These are phyloP conservation scores for Passalora sequoiae DNA, from an alignment of 2,329 filamentous ascomycete species.

Conservation along the genomic window DNA sequence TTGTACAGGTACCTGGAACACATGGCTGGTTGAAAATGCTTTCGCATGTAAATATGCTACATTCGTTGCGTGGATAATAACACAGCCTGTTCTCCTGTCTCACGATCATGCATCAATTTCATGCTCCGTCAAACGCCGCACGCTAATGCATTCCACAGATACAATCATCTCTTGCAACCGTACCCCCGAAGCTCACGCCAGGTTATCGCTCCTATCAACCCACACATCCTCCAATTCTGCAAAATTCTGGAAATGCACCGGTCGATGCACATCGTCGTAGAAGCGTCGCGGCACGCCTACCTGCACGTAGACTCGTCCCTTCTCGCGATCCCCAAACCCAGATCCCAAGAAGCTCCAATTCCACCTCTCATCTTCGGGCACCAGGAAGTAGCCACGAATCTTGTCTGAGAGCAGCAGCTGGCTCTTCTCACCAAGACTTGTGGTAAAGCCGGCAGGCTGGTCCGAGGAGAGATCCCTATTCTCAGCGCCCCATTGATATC, in stretches of 20 bases:
- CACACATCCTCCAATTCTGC: slow-evolving; percentile 95
- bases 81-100: not conserved
- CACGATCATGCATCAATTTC: not conserved
- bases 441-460: slow-evolving; percentile 84
- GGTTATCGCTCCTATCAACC: slow-evolving; percentile 88
- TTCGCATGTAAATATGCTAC: not conserved
- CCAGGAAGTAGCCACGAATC: slow-evolving; percentile 92
- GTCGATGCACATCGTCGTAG: slow-evolving; percentile 87
- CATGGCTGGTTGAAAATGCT: too few species aligned
- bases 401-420: slow-evolving; percentile 89
- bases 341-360: slow-evolving; percentile 98
- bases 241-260: slow-evolving; percentile 95
- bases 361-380: slow-evolving; percentile 85
- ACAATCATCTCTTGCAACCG: not conserved
- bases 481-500: slow-evolving; percentile 94
- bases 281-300: slow-evolving; percentile 84
- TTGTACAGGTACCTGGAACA: too few species aligned
- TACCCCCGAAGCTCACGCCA: slow-evolving; percentile 55
- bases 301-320: slow-evolving; percentile 77
- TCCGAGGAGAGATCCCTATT: slow-evolving; percentile 92
- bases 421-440: slow-evolving; percentile 81
- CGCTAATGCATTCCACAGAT: not conserved
- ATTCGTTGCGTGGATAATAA: not conserved
- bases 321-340: slow-evolving; percentile 79
- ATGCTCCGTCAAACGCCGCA: not conserved